Percentiles rank a stretch among this genome's conserved stretches.
phyloP scores from a whole-genome alignment of 1,284 basidiomycete genomes.

The Malassezia globosa region DNA sequence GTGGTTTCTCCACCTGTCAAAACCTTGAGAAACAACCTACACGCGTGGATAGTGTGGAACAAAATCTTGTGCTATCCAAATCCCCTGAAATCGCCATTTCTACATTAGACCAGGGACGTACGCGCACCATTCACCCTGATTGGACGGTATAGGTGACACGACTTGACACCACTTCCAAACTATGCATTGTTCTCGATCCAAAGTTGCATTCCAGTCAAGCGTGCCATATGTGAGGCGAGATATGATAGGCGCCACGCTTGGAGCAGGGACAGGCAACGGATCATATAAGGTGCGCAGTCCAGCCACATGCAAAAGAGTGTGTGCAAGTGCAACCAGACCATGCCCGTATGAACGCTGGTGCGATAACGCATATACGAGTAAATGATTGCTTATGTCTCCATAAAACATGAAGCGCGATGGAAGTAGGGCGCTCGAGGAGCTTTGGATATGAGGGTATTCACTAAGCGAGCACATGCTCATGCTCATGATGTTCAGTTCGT shows the following conservation, averaged over 20 bases:
- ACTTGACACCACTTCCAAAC: conserved; percentile 16
- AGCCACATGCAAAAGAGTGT: conserved; percentile 8
- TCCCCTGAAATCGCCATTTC: no score
- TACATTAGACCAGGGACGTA: conserved; percentile 5
- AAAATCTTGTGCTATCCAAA: neutral
- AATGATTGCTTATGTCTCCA: conserved; percentile 7
- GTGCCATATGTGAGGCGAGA: neutral
- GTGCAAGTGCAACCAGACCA: neutral
- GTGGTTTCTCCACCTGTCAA: conserved; percentile 4
- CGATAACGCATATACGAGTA: conserved; percentile 9
- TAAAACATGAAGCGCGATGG: conserved; percentile 8
- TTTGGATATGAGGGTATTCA: neutral
- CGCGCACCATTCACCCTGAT: conserved; percentile 16
- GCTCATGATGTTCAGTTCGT: neutral
- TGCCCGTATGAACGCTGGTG: neutral
- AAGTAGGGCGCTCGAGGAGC: neutral
- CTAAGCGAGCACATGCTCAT: conserved; percentile 3
- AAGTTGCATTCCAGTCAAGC: neutral
- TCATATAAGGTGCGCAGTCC: conserved; percentile 12
- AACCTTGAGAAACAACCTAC: no score
- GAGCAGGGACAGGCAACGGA: neutral
- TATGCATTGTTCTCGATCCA: neutral
- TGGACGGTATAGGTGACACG: neutral
- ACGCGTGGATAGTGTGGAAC: no score
- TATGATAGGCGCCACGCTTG: neutral